phyloP scores from a whole-genome alignment of 805 yeast species.

The Kodamaea hsintzibuensis region DNA sequence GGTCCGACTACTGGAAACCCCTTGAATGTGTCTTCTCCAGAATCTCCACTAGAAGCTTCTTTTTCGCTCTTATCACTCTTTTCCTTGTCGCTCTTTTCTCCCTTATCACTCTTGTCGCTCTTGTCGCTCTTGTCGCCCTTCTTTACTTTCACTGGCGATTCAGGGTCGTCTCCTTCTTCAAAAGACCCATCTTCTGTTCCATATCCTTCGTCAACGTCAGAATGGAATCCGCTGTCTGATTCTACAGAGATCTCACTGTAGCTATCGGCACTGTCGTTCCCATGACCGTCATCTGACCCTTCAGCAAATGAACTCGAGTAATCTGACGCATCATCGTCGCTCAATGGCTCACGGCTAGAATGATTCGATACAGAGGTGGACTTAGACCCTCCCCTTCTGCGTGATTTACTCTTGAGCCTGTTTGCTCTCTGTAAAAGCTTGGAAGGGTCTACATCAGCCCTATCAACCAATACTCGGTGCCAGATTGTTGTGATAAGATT shows the following conservation, averaged over 20 bases:
- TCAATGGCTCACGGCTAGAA: background rate
- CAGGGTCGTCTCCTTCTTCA: conserved; percentile 22
- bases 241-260: background rate
- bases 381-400: conserved; percentile 11
- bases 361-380: conserved; percentile 5
- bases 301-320: background rate
- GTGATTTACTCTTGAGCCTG: background rate
- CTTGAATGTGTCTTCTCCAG: conserved; percentile 27
- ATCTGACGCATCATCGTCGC: conserved; percentile 11
- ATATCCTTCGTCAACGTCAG: conserved; percentile 16
- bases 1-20: conserved; percentile 62
- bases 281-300: background rate
- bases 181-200: conserved; percentile 11
- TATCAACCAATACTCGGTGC: conserved; percentile 47
- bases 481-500: conserved; percentile 70
- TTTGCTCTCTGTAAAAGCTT: conserved; percentile 5
- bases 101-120: background rate
- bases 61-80: background rate
- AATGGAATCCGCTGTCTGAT: background rate
- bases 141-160: conserved; percentile 12
- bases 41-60: background rate
- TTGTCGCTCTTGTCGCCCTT: conserved; percentile 10
- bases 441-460: conserved; percentile 14
- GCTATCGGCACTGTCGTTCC: background rate
- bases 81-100: conserved; percentile 14